Evolutionary conservation across 495 filamentous ascomycete genomes (phyloP), one percentile per base, ranked within the genome.

Genomic region (Aspergillus sclerotioniger): DNA sequence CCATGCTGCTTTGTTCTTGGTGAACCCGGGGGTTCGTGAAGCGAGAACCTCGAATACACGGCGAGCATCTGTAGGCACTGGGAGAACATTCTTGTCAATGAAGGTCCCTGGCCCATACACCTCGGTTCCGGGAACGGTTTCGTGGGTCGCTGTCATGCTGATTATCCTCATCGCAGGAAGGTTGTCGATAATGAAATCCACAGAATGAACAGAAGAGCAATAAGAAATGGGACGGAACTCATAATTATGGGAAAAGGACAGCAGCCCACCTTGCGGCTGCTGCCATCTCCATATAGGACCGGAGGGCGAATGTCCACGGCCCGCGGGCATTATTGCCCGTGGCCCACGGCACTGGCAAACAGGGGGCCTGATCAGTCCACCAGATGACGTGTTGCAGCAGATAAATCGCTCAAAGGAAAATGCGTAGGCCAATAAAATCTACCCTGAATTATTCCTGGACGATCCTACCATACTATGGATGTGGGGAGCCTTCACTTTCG

Each of bases 61-160:
- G 9, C 56, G 43, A 6, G 69, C 56, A 58, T 72, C 67, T 19
- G 66, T 50, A 12, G 69, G 67, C 0, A 59, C 67, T 19, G 69
- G 63, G 9, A 66, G 59, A 3, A 63, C 32, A 0, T 41, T 35
- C 31, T 64, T 67, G 53, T 72, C 69, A 16, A 72, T 61, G 43
- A 60, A 72, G 0, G 67, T 68, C 0, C 69, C 67, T 1, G 67
- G 67, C 0, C 69, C 69, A 39, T 72, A 70, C 2, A 72, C 53
- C 6, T 65, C 54, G 33, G 51, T 47, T 19, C 60, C 49, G 10
- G 61, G 53, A 0, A 62, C 54, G 5, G 68, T 71, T 49, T 65
- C 52, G 53, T 72, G 54, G 2, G 46, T 19, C n/a, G 6, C 15
- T 16, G 54, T 13, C 54, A 56, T 56, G 1, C 25, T 50, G 44